These are phyloP conservation scores for Fusarium fracticaudum DNA, from an alignment of 2,329 filamentous ascomycete species.

Conservation along the genomic window DNA sequence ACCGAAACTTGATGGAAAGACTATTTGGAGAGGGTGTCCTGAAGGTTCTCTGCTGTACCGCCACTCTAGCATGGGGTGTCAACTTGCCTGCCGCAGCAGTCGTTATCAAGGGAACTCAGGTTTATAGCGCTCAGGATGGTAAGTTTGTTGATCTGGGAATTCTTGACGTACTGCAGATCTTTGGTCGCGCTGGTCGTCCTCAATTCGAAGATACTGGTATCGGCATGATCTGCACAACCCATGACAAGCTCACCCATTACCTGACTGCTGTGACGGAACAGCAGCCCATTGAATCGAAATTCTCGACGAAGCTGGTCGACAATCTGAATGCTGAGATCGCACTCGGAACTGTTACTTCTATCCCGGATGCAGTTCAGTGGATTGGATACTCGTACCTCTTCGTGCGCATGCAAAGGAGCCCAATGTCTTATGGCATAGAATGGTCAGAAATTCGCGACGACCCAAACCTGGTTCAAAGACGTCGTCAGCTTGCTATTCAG, in stretches of 20 bases:
- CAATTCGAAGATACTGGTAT: slow-evolving; percentile 98
- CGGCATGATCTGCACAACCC: slow-evolving; percentile 96
- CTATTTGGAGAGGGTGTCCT: slow-evolving; percentile 92
- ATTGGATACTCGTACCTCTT: slow-evolving; percentile 98
- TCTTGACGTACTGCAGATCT: slow-evolving; percentile 96
- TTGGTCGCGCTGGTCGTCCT: slow-evolving; percentile 95
- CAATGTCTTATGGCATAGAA: slow-evolving; percentile 92
- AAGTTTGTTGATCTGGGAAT: slow-evolving; percentile 98
- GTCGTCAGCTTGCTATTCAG: slow-evolving; percentile 86
- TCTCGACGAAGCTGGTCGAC: slow-evolving; percentile 92
- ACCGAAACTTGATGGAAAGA: slow-evolving; percentile 94
- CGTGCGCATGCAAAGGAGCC: slow-evolving; percentile 94
- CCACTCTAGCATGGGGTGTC: slow-evolving; percentile 97
- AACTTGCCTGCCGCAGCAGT: slow-evolving; percentile 97
- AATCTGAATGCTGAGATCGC: slow-evolving; percentile 97
- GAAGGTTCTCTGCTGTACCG: slow-evolving; percentile 97
- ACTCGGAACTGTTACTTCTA: slow-evolving; percentile 92
- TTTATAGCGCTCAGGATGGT: slow-evolving; percentile 95
- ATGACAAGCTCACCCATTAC: slow-evolving; percentile 93
- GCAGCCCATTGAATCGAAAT: slow-evolving; percentile 96
- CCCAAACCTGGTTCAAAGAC: slow-evolving; percentile 84
- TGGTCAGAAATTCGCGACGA: slow-evolving; percentile 92
- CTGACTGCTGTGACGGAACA: slow-evolving; percentile 93
- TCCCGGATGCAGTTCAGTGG: slow-evolving; percentile 94
- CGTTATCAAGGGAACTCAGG: slow-evolving; percentile 96